phyloP scores from a whole-genome alignment of 371 early-diverging fungal genomes.

The Blyttiomyces sp. region DNA sequence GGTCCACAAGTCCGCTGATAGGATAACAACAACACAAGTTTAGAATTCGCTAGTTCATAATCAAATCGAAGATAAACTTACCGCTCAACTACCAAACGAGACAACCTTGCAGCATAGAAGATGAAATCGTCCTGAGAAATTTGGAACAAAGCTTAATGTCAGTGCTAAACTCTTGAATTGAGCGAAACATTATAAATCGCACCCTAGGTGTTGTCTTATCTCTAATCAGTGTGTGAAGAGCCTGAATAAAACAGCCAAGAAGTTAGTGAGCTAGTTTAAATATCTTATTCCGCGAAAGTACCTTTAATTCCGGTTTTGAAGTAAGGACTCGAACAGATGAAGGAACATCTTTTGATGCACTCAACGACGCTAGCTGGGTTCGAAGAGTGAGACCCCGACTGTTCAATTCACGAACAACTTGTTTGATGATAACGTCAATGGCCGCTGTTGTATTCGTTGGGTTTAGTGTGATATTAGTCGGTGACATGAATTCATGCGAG shows the following conservation, averaged over 20 bases:
- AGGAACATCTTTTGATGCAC: slow-evolving; percentile 37
- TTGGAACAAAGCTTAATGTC: no score
- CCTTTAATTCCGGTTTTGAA: slow-evolving; percentile 66
- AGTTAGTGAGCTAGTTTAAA: no score
- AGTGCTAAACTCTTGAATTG: no score
- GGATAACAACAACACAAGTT: not conserved
- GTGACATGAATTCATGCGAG: no score
- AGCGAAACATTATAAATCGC: no score
- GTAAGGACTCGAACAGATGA: slow-evolving; percentile 43
- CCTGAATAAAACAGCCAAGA: no score
- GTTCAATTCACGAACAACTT: slow-evolving; percentile 76
- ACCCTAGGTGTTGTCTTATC: no score
- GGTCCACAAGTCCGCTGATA: slow-evolving; percentile 3
- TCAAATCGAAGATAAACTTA: not conserved
- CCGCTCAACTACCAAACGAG: slow-evolving; percentile 77
- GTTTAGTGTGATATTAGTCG: no score
- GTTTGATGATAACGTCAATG: slow-evolving; percentile 85
- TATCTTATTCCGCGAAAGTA: not conserved
- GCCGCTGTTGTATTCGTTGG: slow-evolving; percentile 60
- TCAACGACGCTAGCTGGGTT: slow-evolving; percentile 11
- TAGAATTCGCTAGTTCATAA: not conserved
- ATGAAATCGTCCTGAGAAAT: slow-evolving; percentile 80
- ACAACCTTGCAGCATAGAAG: slow-evolving; percentile 83
- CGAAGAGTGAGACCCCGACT: slow-evolving; percentile 67
- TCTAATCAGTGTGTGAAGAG: no score